Percentiles rank a stretch among this genome's conserved stretches.
Conservation (phyloP, 1,139 yeast genomes). For the Petasospora rhodanensis region DNA sequence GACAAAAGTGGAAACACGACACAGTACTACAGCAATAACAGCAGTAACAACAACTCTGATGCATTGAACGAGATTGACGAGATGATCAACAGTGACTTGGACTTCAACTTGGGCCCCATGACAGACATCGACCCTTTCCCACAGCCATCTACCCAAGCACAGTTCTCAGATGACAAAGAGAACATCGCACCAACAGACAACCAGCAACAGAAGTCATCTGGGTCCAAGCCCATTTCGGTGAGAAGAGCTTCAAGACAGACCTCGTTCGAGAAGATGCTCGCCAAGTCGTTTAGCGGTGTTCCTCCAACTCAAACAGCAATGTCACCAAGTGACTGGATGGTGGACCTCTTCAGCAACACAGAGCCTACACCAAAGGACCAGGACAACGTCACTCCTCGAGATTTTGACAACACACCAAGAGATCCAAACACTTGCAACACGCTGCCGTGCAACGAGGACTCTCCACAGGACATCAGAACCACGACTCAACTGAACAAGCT, state of each 20-base stretch:
- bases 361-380: conserved; percentile 44
- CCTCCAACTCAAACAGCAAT: conserved; percentile 14
- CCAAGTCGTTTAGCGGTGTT: conserved; percentile 24
- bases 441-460: conserved; percentile 30
- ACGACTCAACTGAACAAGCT: conserved; percentile 5
- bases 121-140: conserved; percentile 48
- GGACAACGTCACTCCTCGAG: conserved; percentile 13
- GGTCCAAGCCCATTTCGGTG: conserved; percentile 12
- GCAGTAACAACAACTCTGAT: conserved; percentile 32
- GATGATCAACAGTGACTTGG: conserved; percentile 41
- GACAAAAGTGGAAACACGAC: conserved; percentile 6
- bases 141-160: conserved; percentile 6
- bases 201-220: conserved; percentile 12
- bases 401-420: conserved; percentile 33
- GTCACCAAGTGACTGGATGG: conserved; percentile 26
- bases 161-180: conserved; percentile 23
- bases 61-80: conserved; percentile 40
- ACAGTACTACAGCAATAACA: conserved; percentile 10
- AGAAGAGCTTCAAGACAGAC: conserved; percentile 22
- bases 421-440: conserved; percentile 39
- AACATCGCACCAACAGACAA: conserved; percentile 26
- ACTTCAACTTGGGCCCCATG: conserved; percentile 47
- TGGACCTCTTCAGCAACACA: conserved; percentile 19
- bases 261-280: conserved; percentile 26
- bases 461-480: conserved; percentile 16